Evolutionary conservation across 192 early-diverging fungal species (phyloP).

Genomic region (Umbelopsis sp.): DNA sequence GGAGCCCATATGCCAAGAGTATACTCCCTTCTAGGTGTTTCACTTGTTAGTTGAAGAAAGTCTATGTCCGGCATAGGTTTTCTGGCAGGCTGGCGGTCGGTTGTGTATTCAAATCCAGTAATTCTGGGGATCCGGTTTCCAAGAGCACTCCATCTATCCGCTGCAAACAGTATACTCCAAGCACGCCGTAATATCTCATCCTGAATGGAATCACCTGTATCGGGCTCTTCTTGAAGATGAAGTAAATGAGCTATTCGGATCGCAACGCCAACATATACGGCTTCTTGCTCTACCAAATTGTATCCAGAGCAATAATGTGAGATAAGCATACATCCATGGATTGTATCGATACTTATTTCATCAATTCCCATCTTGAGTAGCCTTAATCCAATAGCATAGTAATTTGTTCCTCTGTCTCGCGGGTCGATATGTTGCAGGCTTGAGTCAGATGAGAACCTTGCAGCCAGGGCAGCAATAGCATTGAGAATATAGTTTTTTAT

Average conservation of each 20-base stretch:
- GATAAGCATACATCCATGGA: constrained; percentile 14
- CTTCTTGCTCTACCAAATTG: constrained; percentile 19
- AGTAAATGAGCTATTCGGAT: constrained; percentile 15
- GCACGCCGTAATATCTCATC: constrained; percentile 6
- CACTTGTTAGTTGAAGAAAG: constrained; percentile 13
- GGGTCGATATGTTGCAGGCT: background rate
- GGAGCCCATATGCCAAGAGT: constrained; percentile 13
- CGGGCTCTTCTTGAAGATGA: constrained; percentile 12
- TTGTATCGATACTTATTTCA: background rate
- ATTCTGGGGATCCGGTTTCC: constrained; percentile 16
- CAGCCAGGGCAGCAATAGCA: constrained; percentile 1
- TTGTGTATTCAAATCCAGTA: constrained; percentile 5
- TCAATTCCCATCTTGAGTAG: constrained; percentile 4
- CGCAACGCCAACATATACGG: constrained; percentile 13
- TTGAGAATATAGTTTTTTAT: constrained; percentile 3
- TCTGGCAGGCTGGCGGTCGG: background rate
- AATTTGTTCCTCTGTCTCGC: background rate
- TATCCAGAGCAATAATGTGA: constrained; percentile 14
- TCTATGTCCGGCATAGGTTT: constrained; percentile 18
- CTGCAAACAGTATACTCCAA: constrained; percentile 20
- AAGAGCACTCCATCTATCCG: constrained; percentile 18
- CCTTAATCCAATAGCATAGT: background rate
- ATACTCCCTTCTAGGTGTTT: background rate
- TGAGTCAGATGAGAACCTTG: background rate
- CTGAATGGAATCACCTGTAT: constrained; percentile 11